Conservation (phyloP, 345 rosid genomes). For the Gossypium australe region DNA sequence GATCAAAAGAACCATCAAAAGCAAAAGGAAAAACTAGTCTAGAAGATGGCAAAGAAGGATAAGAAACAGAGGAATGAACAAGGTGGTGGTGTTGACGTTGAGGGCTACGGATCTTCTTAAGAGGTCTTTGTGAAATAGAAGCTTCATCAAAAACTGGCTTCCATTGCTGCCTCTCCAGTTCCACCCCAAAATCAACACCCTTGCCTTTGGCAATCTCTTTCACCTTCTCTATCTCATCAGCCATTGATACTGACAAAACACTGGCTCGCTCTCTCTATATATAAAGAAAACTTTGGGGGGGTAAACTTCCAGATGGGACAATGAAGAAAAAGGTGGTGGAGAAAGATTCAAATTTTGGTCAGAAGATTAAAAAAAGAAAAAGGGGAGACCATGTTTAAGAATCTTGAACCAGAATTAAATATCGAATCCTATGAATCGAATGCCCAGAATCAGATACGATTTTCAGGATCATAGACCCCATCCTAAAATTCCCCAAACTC, state of each 20-base stretch:
- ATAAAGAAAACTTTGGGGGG: background rate
- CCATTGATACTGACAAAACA: slow-evolving; percentile 22
- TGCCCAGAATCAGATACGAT: slow-evolving; percentile 48
- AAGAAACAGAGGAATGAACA: slow-evolving; percentile 19
- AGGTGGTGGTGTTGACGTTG: slow-evolving; percentile 33
- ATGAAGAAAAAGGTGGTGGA: background rate
- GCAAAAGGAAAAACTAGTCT: slow-evolving; percentile 49
- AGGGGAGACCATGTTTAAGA: slow-evolving; percentile 15
- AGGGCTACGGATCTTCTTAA: slow-evolving; percentile 59
- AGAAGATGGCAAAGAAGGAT: slow-evolving; percentile 22
- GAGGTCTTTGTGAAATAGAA: slow-evolving; percentile 48
- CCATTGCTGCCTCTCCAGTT: slow-evolving; percentile 41
- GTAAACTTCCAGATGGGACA: slow-evolving; percentile 13
- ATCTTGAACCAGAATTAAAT: slow-evolving; percentile 24
- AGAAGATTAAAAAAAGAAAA: slow-evolving; percentile 16
- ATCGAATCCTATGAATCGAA: slow-evolving; percentile 32
- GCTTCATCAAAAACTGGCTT: slow-evolving; percentile 50
- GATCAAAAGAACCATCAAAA: slow-evolving; percentile 29
- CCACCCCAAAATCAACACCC: slow-evolving; percentile 13
- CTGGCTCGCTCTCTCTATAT: slow-evolving; percentile 33
- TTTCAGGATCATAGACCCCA: slow-evolving; percentile 25
- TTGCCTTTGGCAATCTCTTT: slow-evolving; percentile 39
- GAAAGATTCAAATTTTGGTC: slow-evolving; percentile 27
- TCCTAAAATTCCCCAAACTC: slow-evolving; percentile 6
- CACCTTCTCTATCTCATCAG: slow-evolving; percentile 37